Evolutionary conservation across 352 stramenopile species (phyloP), one percentile per base, ranked within the genome.

Genomic region (Peronosclerospora sorghi): DNA sequence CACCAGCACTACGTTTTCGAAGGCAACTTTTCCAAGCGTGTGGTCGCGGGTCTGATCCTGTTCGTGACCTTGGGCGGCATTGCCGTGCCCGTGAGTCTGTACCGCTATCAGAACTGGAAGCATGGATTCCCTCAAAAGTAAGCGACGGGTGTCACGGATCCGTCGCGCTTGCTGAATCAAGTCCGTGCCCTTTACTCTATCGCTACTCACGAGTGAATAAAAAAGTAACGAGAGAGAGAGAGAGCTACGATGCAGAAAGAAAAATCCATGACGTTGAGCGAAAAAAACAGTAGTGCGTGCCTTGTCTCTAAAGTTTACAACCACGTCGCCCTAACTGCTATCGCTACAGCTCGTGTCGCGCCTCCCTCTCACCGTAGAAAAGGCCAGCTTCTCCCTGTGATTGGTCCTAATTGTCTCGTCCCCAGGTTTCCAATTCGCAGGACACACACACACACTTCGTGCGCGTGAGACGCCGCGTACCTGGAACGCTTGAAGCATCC

Each of bases 81-180:
- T 14, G 68, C 44, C 32, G 68, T 87, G 20, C 78, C 79, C 34
- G 54, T 88, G 44, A 29, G 63, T 37, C 53, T 82, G 42, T 58
- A 77, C 57, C 79, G 76, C 61, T 85, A 86, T 66, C 79, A 92
- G 66, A 92, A 92, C 76, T 92, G 70, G 69, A 92, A 92, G 74
- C 76, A 86, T 66, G 79, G 79, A 21, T 92, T 92, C 59, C 79
- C 79, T 29, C 79, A 81, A 51, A 62, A 76, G 46, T 84, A 88
- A 88, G 41, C 35, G 19, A 23, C 21, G 21, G 6, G 21, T n/a
- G n/a, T n/a, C 4, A 26, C 21, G 21, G 21, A 26, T 7, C 4
- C 21, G 6, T n/a, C 21, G 21, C 21, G 21, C n/a, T n/a, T n/a
- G n/a, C n/a, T n/a, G n/a, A n/a, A n/a, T n/a, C n/a, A n/a, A n/a